Evolutionary conservation across 306 rosid species (phyloP), one percentile per base, ranked within the genome.

Genomic region (Cicer bijugum): DNA sequence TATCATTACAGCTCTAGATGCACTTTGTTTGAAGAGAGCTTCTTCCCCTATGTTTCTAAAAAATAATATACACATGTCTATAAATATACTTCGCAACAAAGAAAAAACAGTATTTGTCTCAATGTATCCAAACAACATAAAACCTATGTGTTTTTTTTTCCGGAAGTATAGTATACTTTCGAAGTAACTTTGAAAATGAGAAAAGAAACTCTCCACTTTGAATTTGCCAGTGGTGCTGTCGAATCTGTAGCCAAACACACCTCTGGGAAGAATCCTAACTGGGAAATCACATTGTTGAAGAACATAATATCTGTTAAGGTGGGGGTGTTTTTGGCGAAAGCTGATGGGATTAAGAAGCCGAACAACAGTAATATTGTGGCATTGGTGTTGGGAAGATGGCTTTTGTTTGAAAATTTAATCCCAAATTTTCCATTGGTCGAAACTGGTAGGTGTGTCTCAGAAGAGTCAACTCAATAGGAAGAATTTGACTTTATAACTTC

Each of bases 261-360:
- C 89, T 17, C 72, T 83, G 15, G 91, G 89, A 70, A 90, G 91
- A 75, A 86, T 16, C 20, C 90, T 92, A 4, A 72, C 85, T 1
- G 90, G 88, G 80, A 86, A 84, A 38, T 82, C 71, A 60, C 83
- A 82, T 33, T 69, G 60, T 67, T 67, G 79, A 40, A 86, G 88
- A 16, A 63, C 85, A 72, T 88, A 62, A 38, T 86, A 84, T 1
- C 83, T 5, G 81, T 82, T 44, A 72, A 38, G 38, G 53, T 15
- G 4, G 55, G 12, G 9, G 43, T 37, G 19, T 10, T 45, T n/a
- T 46, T 14, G 62, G 6, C 67, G 6, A 82, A 43, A 14, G 82
- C 12, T 48, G 69, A 40, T 76, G 79, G 55, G 11, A 42, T 53
- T 33, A 81, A 16, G 67, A 60, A 60, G 47, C 85, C 55, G 53